Evolutionary conservation across 2,329 filamentous ascomycete genomes (phyloP).

Genomic region (Blastomyces gilchristii): DNA sequence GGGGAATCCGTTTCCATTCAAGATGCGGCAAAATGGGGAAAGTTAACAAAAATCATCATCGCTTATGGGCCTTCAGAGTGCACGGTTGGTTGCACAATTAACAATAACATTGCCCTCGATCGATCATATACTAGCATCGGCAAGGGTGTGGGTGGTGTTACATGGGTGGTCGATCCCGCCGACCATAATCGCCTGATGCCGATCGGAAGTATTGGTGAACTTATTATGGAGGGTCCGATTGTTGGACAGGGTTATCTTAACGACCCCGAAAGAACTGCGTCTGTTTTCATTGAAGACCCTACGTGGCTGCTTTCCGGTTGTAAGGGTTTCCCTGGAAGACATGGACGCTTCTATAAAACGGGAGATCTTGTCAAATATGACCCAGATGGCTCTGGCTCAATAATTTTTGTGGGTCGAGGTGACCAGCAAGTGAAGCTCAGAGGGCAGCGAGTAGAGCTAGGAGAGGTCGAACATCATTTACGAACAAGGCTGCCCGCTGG

Average conservation of each 20-base stretch:
- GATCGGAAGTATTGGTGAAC: conserved; percentile 47
- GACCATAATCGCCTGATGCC: conserved; percentile 37
- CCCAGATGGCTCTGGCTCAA: conserved; percentile 23
- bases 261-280: conserved; percentile 39
- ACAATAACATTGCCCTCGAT: conserved; percentile 26
- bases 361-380: conserved; percentile 28
- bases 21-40: conserved; percentile 35
- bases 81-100: conserved; percentile 33
- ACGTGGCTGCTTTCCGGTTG: conserved; percentile 13
- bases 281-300: conserved; percentile 45
- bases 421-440: conserved; percentile 29
- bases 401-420: conserved; percentile 26
- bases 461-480: conserved; percentile 26
- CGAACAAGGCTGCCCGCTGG: conserved; percentile 28
- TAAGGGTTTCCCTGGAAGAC: conserved; percentile 5
- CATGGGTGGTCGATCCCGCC: conserved; percentile 34
- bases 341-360: conserved; percentile 26
- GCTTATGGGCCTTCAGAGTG: conserved; percentile 38
- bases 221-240: conserved; percentile 51
- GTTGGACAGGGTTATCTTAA: conserved; percentile 30
- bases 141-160: conserved; percentile 25
- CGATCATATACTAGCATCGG: conserved; percentile 33
- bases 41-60: conserved; percentile 36
- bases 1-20: conserved; percentile 37
- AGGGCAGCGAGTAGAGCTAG: conserved; percentile 29